These are phyloP conservation scores for Dictyostelium brefeldianum DNA, from an alignment of 78 protist species.

Conservation along the genomic window DNA sequence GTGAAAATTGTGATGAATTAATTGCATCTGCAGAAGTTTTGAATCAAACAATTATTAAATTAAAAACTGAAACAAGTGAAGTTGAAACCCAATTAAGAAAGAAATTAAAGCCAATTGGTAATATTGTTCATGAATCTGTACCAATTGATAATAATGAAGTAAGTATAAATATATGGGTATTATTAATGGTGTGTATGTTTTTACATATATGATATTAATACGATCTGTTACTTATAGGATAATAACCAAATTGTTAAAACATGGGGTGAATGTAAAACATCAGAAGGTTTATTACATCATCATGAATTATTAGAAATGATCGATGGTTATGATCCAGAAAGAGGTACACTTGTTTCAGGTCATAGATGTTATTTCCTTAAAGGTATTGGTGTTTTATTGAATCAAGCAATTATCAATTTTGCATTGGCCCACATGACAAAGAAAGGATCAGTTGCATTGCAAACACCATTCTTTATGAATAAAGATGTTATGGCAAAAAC, in stretches of 20 bases:
- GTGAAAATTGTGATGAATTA: constrained; percentile 39
- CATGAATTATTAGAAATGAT: constrained; percentile 92
- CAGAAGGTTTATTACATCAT: constrained; percentile 82
- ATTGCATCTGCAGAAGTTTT: constrained; percentile 39
- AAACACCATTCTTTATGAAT: constrained; percentile 98
- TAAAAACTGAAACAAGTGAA: constrained; percentile 31
- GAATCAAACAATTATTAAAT: constrained; percentile 40
- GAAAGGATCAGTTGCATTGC: constrained; percentile 90
- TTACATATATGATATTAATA: no score
- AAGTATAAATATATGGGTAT: constrained; percentile 3
- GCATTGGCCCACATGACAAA: constrained; percentile 86
- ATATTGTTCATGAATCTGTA: constrained; percentile 95
- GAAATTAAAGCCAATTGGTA: constrained; percentile 90
- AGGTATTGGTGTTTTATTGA: constrained; percentile 93
- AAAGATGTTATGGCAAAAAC: constrained; percentile 94
- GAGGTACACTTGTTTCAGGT: constrained; percentile 94
- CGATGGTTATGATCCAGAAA: constrained; percentile 90
- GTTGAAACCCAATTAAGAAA: constrained; percentile 21
- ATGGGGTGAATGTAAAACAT: constrained; percentile 85
- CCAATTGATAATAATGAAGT: constrained; percentile 91
- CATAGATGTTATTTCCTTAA: constrained; percentile 96
- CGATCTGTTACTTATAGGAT: constrained; percentile 43
- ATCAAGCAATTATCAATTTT: constrained; percentile 94
- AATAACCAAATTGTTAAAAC: constrained; percentile 77
- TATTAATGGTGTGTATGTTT: no score